Conservation (phyloP, 768 basidiomycete species). For the Rhodosporidiobolus sp. region DNA sequence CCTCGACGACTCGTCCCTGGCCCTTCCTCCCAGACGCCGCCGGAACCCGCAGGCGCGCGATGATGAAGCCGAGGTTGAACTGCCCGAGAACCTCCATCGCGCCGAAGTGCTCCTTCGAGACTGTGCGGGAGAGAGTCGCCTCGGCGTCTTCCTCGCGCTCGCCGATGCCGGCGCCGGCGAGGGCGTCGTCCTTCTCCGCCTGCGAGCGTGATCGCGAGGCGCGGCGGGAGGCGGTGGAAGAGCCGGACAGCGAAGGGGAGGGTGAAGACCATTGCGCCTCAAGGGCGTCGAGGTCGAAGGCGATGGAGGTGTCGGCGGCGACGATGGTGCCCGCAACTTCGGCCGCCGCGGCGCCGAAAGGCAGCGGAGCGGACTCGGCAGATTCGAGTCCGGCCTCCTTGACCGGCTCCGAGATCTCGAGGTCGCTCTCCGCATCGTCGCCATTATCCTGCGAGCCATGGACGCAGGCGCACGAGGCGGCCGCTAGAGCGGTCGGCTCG, state of each 20-base stretch:
- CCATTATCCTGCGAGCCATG: conserved; percentile 10
- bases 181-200: background rate
- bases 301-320: conserved; percentile 25
- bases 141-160: conserved; percentile 53
- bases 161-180: conserved; percentile 25
- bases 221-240: background rate
- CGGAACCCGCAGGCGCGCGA: conserved; percentile 61
- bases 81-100: conserved; percentile 84
- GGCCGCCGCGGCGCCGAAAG: conserved; percentile 11
- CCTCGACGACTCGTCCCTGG: background rate
- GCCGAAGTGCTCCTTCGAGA: conserved; percentile 79
- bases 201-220: background rate
- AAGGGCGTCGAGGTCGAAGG: conserved; percentile 18
- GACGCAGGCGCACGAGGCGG: conserved; percentile 20
- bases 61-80: conserved; percentile 93
- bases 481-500: conserved; percentile 3
- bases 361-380: background rate
- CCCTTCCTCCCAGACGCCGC: background rate
- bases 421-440: background rate
- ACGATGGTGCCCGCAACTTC: conserved; percentile 23
- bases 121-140: conserved; percentile 73
- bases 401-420: background rate
- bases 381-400: background rate
- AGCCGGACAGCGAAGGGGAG: background rate
- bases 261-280: conserved; percentile 5